These are phyloP conservation scores for Daldinia childiae DNA, from an alignment of 495 filamentous ascomycete genomes.

Conservation along the genomic window DNA sequence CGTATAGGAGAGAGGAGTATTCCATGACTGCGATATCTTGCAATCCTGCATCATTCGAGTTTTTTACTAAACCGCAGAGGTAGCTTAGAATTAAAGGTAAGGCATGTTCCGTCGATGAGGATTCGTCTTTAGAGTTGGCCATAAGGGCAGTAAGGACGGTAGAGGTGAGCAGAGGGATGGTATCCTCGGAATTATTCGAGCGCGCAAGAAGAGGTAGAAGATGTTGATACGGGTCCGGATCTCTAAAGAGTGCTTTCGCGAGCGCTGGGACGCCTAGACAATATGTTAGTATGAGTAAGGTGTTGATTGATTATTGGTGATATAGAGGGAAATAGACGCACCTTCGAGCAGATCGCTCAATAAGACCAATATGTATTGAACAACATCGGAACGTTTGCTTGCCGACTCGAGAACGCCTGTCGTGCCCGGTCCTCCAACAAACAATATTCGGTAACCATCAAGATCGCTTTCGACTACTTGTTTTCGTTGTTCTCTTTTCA, in stretches of 20 bases:
- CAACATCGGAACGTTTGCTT: slow-evolving; percentile 80
- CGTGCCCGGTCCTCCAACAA: slow-evolving; percentile 74
- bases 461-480: slow-evolving; percentile 82
- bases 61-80: slow-evolving; percentile 81
- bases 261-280: slow-evolving; percentile 78
- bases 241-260: slow-evolving; percentile 74
- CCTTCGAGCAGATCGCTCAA: slow-evolving; percentile 88
- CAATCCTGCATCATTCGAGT: slow-evolving; percentile 79
- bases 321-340: slow-evolving; percentile 49
- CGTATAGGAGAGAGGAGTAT: slow-evolving; percentile 87
- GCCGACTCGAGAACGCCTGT: slow-evolving; percentile 84
- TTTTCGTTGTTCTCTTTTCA: slow-evolving; percentile 80
- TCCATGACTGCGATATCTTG: slow-evolving; percentile 96
- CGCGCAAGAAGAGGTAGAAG: slow-evolving; percentile 86
- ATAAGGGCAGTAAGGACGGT: slow-evolving; percentile 86
- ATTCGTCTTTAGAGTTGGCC: slow-evolving; percentile 70
- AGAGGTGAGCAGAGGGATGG: slow-evolving; percentile 88
- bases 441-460: slow-evolving; percentile 76
- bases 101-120: slow-evolving; percentile 67
- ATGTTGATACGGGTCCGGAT: slow-evolving; percentile 81
- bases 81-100: slow-evolving; percentile 88
- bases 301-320: neutral
- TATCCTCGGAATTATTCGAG: slow-evolving; percentile 81
- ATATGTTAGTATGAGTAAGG: slow-evolving; percentile 29
- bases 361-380: slow-evolving; percentile 94